These are phyloP conservation scores for Colletotrichum nymphaeae DNA, from an alignment of 2,329 filamentous ascomycete species.

Conservation along the genomic window DNA sequence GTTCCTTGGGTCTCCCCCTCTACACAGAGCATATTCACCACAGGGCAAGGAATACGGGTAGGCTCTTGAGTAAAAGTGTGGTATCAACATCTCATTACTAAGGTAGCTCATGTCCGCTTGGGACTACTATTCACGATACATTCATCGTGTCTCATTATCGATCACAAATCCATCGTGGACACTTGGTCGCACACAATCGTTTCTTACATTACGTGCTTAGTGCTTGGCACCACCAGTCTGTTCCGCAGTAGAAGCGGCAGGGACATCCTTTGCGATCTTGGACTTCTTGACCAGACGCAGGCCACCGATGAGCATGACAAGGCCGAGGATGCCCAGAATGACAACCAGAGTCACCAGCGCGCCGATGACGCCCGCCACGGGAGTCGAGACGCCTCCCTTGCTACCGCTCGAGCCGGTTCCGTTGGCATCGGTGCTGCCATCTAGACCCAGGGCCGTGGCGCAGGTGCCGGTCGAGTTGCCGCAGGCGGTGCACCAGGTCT, in stretches of 20 bases:
- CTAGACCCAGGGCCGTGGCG: slow-evolving; percentile 48
- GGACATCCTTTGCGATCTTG: slow-evolving; percentile 40
- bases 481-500: slow-evolving; percentile 80
- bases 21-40: background rate
- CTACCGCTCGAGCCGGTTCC: slow-evolving; percentile 40
- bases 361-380: slow-evolving; percentile 85
- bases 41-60: background rate
- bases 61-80: background rate
- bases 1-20: background rate
- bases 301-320: slow-evolving; percentile 56
- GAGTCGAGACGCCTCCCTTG: slow-evolving; percentile 67
- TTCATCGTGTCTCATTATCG: slow-evolving; percentile 11
- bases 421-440: slow-evolving; percentile 40
- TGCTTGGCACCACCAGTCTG: slow-evolving; percentile 7
- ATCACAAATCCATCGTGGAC: background rate
- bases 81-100: background rate
- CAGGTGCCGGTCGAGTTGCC: slow-evolving; percentile 78
- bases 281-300: slow-evolving; percentile 62
- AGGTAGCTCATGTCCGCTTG: background rate
- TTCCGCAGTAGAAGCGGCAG: background rate
- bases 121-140: background rate
- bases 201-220: background rate
- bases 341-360: slow-evolving; percentile 72
- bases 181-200: no score
- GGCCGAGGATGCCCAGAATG: slow-evolving; percentile 57